A percentile compares a stretch with the other conserved stretches of the same genome.
These are phyloP conservation scores for Ophiobolus disseminans DNA, from an alignment of 2,329 filamentous ascomycete species.

Conservation along the genomic window DNA sequence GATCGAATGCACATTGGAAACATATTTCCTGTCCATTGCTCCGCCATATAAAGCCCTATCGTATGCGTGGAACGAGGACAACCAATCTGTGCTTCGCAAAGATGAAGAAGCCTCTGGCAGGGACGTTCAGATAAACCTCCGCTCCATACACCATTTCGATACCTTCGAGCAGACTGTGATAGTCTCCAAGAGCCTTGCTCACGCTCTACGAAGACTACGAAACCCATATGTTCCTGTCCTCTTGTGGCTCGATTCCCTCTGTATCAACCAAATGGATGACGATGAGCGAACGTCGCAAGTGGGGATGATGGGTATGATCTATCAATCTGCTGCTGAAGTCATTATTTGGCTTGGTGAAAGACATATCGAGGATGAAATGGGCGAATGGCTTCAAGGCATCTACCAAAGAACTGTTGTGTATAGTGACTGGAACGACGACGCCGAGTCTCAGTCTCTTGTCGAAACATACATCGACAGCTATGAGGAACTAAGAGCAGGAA, in stretches of 20 bases:
- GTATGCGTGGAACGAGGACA: not conserved
- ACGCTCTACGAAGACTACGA: not conserved
- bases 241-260: not conserved
- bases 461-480: not conserved
- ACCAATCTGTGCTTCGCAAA: not conserved
- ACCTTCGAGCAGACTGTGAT: not conserved
- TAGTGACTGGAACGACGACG: not conserved
- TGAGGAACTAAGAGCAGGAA: not conserved
- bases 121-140: not conserved
- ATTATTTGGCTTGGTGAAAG: not conserved
- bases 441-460: not conserved
- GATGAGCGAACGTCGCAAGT: not conserved
- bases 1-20: constrained; percentile 2
- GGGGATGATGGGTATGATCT: not conserved
- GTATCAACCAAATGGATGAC: not conserved
- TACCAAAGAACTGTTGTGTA: not conserved
- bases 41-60: not conserved
- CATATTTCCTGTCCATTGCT: not conserved
- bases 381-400: not conserved
- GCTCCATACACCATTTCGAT: not conserved
- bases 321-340: not conserved
- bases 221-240: not conserved
- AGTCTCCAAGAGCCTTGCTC: not conserved
- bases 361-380: not conserved
- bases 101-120: not conserved